phyloP scores from a whole-genome alignment of 1,139 yeast species.

The Insectozyma bohioensis region DNA sequence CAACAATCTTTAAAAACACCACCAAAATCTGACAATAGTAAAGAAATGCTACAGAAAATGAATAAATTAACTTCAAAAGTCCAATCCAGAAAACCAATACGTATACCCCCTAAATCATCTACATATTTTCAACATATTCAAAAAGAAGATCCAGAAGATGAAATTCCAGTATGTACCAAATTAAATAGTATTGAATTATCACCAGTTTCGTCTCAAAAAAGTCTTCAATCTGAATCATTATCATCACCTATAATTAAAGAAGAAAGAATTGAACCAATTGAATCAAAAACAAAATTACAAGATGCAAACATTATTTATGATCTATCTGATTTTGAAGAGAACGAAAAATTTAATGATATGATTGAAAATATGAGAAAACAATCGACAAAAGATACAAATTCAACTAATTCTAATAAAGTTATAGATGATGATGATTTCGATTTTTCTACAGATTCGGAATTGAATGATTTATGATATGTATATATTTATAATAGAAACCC shows the following conservation, averaged over 20 bases:
- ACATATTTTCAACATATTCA: conserved; percentile 8
- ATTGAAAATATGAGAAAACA: conserved; percentile 8
- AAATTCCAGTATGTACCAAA: background rate
- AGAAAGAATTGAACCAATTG: conserved; percentile 1
- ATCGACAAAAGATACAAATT: background rate
- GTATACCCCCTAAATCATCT: conserved; percentile 11
- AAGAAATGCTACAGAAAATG: too few relatives aligned
- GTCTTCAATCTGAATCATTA: background rate
- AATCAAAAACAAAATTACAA: conserved; percentile 7
- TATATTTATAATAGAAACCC: background rate
- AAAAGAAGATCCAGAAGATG: conserved; percentile 3
- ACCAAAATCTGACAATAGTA: too few relatives aligned
- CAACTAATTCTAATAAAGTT: background rate
- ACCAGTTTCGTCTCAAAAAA: background rate
- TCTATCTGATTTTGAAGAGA: conserved; percentile 31
- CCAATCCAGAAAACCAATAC: conserved; percentile 3
- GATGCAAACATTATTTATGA: conserved; percentile 17
- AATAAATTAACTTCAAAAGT: too few relatives aligned
- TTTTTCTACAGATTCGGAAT: conserved; percentile 18
- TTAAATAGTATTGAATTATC: conserved; percentile 3
- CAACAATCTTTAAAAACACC: too few relatives aligned
- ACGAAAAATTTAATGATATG: conserved; percentile 17
- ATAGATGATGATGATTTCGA: conserved; percentile 15
- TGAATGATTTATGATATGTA: conserved; percentile 19
- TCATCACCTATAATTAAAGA: background rate